phyloP scores from a whole-genome alignment of 352 stramenopile genomes.

The Phytophthora macrochlamydospora region DNA sequence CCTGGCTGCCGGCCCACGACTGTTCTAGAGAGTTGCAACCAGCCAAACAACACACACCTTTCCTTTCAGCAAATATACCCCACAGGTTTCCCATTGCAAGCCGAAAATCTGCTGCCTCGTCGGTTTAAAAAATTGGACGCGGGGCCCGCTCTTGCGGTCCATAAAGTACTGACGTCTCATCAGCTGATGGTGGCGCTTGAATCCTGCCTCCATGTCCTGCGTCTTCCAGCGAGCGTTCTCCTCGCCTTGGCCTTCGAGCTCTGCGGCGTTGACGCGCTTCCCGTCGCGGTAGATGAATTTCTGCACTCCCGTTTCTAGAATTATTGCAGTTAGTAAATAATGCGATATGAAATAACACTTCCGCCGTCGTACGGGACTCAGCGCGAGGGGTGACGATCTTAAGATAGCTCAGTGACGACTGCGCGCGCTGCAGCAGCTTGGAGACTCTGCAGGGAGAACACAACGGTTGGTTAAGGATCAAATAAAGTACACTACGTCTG shows the following conservation, averaged over 20 bases:
- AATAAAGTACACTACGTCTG: conserved; percentile 3
- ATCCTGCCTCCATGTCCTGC: conserved; percentile 70
- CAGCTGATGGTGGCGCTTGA: conserved; percentile 78
- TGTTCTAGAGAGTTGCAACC: conserved; percentile 38
- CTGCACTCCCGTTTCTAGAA: conserved; percentile 66
- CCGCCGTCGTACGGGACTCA: conserved; percentile 43
- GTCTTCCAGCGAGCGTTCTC: conserved; percentile 75
- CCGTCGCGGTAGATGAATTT: conserved; percentile 87
- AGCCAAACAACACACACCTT: conserved; percentile 5
- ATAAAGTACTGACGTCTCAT: conserved; percentile 88
- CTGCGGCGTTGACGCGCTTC: conserved; percentile 59
- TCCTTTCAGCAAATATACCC: background rate
- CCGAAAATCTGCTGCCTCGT: background rate
- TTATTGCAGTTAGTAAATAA: background rate
- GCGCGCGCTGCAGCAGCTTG: conserved; percentile 71
- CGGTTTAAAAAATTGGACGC: conserved; percentile 43
- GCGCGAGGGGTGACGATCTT: conserved; percentile 85
- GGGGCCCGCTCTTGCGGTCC: conserved; percentile 67
- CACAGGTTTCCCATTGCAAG: conserved; percentile 1
- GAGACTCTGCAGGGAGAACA: conserved; percentile 47
- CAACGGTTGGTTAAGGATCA: background rate
- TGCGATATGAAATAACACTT: background rate
- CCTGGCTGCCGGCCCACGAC: conserved; percentile 39
- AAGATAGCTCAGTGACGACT: conserved; percentile 83
- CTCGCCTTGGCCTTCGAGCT: conserved; percentile 45